These are phyloP conservation scores for Chenopodium berlandieri DNA, from an alignment of 148 eudicot genomes.

Conservation along the genomic window DNA sequence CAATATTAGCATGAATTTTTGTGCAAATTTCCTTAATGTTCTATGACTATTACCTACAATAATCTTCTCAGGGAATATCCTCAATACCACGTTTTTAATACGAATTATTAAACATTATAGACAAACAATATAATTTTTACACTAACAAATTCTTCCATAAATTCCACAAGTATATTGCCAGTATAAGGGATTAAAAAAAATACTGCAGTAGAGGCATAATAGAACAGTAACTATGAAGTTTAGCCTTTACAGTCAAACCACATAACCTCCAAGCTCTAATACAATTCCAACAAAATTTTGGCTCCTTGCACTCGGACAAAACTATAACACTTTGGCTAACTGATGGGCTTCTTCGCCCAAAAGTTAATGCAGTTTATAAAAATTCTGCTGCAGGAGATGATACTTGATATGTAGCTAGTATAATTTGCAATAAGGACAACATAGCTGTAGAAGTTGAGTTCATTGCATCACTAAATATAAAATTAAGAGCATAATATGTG, in stretches of 20 bases:
- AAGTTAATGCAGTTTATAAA: neutral
- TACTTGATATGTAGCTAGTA: neutral
- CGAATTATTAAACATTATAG: neutral
- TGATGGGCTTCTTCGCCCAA: neutral
- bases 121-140: neutral
- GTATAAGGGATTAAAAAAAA: no score
- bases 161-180: neutral
- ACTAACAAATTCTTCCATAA: neutral
- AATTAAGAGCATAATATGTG: neutral
- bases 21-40: neutral
- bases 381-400: neutral
- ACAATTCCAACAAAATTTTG: neutral
- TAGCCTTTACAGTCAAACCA: neutral
- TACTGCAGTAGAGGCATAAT: neutral
- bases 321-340: neutral
- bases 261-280: neutral
- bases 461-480: neutral
- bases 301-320: neutral
- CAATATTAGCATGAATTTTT: neutral
- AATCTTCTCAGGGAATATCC: neutral
- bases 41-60: neutral
- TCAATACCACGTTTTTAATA: neutral
- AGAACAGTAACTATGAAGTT: neutral
- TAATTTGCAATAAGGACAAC: neutral
- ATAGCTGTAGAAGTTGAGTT: neutral